Percentiles rank a stretch among this genome's conserved stretches.
Conservation (phyloP, 1,284 basidiomycete species). For the Veloboletus limbatus region DNA sequence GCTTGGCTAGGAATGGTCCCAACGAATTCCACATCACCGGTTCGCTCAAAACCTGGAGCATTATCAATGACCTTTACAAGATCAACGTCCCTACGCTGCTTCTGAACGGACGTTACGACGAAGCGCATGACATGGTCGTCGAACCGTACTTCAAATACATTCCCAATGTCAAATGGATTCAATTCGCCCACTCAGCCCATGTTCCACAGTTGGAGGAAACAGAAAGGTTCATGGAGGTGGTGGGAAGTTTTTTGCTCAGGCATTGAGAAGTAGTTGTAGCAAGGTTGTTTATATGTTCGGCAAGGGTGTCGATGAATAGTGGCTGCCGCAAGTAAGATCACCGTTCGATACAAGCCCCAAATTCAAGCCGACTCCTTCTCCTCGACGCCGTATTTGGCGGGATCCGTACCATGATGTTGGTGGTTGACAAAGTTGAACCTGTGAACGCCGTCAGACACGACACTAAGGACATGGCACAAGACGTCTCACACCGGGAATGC, state of each 20-base stretch:
- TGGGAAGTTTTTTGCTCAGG: slow-evolving; percentile 36
- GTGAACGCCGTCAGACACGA: slow-evolving; percentile 17
- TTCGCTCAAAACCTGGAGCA: slow-evolving; percentile 47
- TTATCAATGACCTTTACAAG: slow-evolving; percentile 42
- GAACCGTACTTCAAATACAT: slow-evolving; percentile 46
- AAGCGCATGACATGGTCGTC: slow-evolving; percentile 45
- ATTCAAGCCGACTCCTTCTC: slow-evolving; percentile 29
- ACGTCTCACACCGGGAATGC: slow-evolving; percentile 62
- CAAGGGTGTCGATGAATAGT: background rate
- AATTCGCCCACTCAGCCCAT: slow-evolving; percentile 46
- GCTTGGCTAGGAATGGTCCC: slow-evolving; percentile 45
- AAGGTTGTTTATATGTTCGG: background rate
- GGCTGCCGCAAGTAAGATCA: background rate
- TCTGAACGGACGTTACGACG: slow-evolving; percentile 50
- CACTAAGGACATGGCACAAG: background rate
- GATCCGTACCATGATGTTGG: slow-evolving; percentile 81
- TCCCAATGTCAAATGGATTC: slow-evolving; percentile 46
- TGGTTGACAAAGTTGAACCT: slow-evolving; percentile 96
- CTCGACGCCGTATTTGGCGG: slow-evolving; percentile 69
- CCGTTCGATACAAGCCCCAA: background rate
- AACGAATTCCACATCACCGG: slow-evolving; percentile 50
- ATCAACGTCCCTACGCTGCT: slow-evolving; percentile 50
- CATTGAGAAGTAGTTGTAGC: slow-evolving; percentile 1
- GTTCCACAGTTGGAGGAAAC: slow-evolving; percentile 47
- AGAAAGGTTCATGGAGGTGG: slow-evolving; percentile 41